Percentiles rank a stretch among this genome's conserved stretches.
These are phyloP conservation scores for Sphagnum magellanicum DNA, from an alignment of 228 moss, liverwort and hornwort species.

Conservation along the genomic window DNA sequence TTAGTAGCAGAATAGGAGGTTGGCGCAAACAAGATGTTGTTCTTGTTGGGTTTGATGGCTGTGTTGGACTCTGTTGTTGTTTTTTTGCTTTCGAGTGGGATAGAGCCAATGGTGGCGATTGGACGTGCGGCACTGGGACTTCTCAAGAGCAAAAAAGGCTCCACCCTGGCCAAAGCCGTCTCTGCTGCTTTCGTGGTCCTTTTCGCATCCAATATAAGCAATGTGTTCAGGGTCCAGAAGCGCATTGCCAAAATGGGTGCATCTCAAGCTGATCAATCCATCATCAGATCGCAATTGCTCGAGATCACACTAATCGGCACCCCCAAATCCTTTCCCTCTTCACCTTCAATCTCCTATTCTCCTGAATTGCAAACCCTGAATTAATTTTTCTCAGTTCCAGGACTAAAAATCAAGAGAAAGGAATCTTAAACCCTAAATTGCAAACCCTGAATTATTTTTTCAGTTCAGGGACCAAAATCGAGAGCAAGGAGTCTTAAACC, in stretches of 20 bases:
- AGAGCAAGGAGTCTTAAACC: too few species aligned
- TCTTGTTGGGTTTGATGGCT: conserved; percentile 17
- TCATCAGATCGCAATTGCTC: conserved; percentile 13
- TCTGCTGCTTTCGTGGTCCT: conserved; percentile 27
- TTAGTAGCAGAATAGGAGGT: too few species aligned
- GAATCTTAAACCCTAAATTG: too few species aligned
- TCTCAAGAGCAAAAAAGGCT: conserved; percentile 12
- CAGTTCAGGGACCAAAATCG: too few species aligned
- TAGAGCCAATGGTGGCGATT: conserved; percentile 17
- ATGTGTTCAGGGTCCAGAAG: conserved; percentile 9
- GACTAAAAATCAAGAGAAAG: too few species aligned
- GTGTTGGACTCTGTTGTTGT: conserved; percentile 20
- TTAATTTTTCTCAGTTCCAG: background rate
- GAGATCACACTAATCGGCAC: conserved; percentile 37
- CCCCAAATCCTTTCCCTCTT: background rate
- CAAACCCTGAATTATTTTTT: too few species aligned
- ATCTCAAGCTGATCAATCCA: conserved; percentile 8
- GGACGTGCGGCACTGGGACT: conserved; percentile 19
- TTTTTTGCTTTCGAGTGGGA: conserved; percentile 17
- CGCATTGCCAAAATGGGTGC: conserved; percentile 11
- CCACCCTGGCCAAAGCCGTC: conserved; percentile 15
- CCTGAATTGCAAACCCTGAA: background rate
- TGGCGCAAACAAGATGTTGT: background rate
- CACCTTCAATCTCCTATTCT: background rate
- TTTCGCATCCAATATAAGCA: conserved; percentile 27